phyloP scores from a whole-genome alignment of 129 eudicot genomes.

The Flaveria trinervia region DNA sequence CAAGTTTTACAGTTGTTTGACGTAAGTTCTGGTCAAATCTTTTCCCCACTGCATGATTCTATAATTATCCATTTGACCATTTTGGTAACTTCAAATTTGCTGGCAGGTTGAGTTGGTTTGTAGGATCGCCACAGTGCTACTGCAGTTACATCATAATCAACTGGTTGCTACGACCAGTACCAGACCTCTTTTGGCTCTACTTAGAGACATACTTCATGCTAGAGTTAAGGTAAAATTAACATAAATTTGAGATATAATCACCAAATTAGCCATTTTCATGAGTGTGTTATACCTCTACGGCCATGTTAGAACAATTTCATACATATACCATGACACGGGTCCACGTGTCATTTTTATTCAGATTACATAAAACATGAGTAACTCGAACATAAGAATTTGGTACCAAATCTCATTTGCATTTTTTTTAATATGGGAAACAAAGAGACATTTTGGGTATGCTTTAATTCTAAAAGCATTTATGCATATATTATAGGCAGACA shows the following conservation, averaged over 20 bases:
- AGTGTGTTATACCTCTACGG: neutral
- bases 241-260: neutral
- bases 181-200: constrained; percentile 68
- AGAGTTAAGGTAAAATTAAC: constrained; percentile 74
- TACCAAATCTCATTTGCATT: neutral
- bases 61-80: neutral
- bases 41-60: neutral
- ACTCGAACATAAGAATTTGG: neutral
- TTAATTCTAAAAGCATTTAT: neutral
- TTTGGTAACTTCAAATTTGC: constrained; percentile 23
- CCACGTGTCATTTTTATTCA: neutral
- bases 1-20: neutral
- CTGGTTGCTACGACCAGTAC: constrained; percentile 72
- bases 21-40: neutral
- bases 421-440: neutral
- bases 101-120: constrained; percentile 90
- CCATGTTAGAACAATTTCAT: neutral
- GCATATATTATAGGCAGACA: neutral
- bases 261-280: neutral
- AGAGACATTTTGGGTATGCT: neutral
- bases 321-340: neutral
- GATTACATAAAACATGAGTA: neutral
- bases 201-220: constrained; percentile 74
- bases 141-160: constrained; percentile 85
- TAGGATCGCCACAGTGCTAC: constrained; percentile 66